These are phyloP conservation scores for Wallacemonas sp. DNA, from an alignment of 208 protist species.

Conservation along the genomic window DNA sequence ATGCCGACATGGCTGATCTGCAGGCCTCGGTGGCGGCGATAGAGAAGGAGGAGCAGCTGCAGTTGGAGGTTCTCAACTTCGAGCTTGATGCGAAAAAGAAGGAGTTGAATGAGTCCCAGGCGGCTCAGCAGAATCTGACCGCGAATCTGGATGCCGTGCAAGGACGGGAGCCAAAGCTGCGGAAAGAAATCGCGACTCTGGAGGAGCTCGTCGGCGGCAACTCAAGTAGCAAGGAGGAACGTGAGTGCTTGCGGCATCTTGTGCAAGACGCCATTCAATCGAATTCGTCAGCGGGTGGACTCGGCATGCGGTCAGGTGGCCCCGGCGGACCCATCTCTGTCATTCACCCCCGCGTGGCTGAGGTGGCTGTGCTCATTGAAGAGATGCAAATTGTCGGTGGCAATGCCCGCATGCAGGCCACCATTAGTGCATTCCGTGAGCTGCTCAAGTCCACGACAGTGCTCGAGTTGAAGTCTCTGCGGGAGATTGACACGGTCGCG, in stretches of 20 bases:
- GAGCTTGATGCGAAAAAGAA: neutral
- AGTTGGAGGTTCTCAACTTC: constrained; percentile 7
- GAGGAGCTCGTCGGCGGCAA: constrained; percentile 9
- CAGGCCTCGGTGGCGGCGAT: neutral
- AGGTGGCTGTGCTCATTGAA: constrained; percentile 72
- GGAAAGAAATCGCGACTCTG: constrained; percentile 3
- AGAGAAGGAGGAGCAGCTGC: neutral
- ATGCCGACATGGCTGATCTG: neutral
- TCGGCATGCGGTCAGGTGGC: neutral
- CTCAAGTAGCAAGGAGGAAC: constrained; percentile 8
- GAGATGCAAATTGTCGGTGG: constrained; percentile 74
- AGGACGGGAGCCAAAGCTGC: constrained; percentile 11
- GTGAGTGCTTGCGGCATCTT: constrained; percentile 19
- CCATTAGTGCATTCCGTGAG: constrained; percentile 63
- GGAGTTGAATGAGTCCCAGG: constrained; percentile 1
- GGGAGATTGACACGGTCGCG: constrained; percentile 40
- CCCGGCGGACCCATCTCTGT: constrained; percentile 18
- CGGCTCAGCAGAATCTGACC: constrained; percentile 2
- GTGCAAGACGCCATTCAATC: constrained; percentile 29
- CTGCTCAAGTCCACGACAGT: constrained; percentile 52
- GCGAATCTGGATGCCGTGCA: neutral
- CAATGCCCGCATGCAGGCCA: constrained; percentile 71
- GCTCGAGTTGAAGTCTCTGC: constrained; percentile 39
- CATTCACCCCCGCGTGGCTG: constrained; percentile 73
- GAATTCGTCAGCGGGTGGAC: constrained; percentile 6